Conservation (phyloP, 805 yeast species). For the Candida wancherniae region DNA sequence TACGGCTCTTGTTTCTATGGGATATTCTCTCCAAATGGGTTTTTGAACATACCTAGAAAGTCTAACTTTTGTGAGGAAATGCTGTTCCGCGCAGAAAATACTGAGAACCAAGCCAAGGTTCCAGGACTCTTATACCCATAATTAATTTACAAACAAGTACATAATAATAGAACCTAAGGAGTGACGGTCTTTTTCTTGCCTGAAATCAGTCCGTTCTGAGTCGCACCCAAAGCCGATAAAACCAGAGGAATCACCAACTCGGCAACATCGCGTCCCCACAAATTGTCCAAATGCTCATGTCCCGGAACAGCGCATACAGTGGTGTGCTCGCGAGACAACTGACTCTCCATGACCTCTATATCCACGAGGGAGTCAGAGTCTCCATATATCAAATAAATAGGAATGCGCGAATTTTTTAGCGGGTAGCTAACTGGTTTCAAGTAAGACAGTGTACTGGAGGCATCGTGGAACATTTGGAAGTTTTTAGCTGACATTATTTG, state of each 20-base stretch:
- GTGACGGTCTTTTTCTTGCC: too few relatives aligned
- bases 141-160: too few relatives aligned
- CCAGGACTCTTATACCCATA: too few relatives aligned
- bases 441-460: slow-evolving; percentile 17
- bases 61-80: too few relatives aligned
- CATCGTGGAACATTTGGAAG: slow-evolving; percentile 88
- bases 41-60: too few relatives aligned
- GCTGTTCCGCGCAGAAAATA: too few relatives aligned
- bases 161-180: too few relatives aligned
- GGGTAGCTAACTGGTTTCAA: slow-evolving; percentile 37
- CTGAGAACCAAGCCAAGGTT: too few relatives aligned
- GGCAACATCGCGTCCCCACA: slow-evolving; percentile 75
- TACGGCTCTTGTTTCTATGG: too few relatives aligned
- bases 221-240: slow-evolving; percentile 10
- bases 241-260: slow-evolving; percentile 33
- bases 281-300: slow-evolving; percentile 88
- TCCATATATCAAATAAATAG: slow-evolving; percentile 78
- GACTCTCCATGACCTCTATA: slow-evolving; percentile 64
- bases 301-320: slow-evolving; percentile 51
- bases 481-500: slow-evolving; percentile 50
- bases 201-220: too few relatives aligned
- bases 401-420: slow-evolving; percentile 43
- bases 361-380: slow-evolving; percentile 80
- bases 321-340: slow-evolving; percentile 53
- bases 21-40: too few relatives aligned